Evolutionary conservation across 495 filamentous ascomycete species (phyloP).

Genomic region (Podospora appendiculata): DNA sequence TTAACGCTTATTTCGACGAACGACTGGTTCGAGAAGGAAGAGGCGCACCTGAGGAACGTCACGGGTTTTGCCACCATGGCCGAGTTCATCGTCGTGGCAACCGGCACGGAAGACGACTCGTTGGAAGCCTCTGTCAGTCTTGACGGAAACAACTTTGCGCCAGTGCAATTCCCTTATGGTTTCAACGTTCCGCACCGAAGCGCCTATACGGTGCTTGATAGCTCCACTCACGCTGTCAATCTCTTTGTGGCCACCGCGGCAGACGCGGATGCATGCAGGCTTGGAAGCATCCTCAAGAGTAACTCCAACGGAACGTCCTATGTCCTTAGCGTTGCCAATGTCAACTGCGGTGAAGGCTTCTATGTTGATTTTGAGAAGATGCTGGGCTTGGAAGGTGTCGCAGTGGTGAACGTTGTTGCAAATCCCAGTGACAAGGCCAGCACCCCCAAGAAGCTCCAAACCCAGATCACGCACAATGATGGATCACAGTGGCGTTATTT

Average conservation of each 20-base stretch:
- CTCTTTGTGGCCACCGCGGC: slow-evolving; percentile 75
- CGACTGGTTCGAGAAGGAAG: slow-evolving; percentile 59
- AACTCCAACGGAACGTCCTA: slow-evolving; percentile 98
- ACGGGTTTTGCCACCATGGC: slow-evolving; percentile 85
- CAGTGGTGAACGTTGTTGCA: slow-evolving; percentile 73
- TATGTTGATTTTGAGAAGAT: slow-evolving; percentile 97
- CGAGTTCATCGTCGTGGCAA: slow-evolving; percentile 89
- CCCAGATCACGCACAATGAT: slow-evolving; percentile 92
- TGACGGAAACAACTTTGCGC: slow-evolving; percentile 73
- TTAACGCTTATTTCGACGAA: slow-evolving; percentile 63
- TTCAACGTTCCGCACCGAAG: slow-evolving; percentile 65
- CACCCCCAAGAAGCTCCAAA: slow-evolving; percentile 70
- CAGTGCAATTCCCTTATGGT: slow-evolving; percentile 76
- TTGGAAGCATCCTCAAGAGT: slow-evolving; percentile 89
- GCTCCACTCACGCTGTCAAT: slow-evolving; percentile 86
- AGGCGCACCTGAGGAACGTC: slow-evolving; percentile 56
- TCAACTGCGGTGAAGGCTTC: slow-evolving; percentile 66
- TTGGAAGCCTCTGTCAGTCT: slow-evolving; percentile 75
- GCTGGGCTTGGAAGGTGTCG: slow-evolving; percentile 81
- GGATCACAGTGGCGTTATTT: slow-evolving; percentile 77
- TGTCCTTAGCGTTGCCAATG: slow-evolving; percentile 64
- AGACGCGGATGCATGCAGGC: slow-evolving; percentile 44
- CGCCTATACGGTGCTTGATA: slow-evolving; percentile 88
- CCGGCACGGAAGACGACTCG: slow-evolving; percentile 54
- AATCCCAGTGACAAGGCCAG: slow-evolving; percentile 57